Conservation (phyloP, 345 rosid species). For the Populus nigra region DNA sequence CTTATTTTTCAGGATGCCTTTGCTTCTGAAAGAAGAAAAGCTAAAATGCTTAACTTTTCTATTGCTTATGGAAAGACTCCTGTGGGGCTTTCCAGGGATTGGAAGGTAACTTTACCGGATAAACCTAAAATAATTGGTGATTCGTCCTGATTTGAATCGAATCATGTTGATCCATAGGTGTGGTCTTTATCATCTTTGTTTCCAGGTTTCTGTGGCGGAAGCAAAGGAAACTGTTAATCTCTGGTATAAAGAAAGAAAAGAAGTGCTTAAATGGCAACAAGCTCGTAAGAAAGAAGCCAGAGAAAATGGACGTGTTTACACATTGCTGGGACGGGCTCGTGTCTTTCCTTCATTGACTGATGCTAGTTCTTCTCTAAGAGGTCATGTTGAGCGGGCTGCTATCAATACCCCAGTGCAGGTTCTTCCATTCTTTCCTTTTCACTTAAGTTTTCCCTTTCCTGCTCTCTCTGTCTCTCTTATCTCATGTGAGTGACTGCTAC, state of each 20-base stretch:
- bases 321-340: constrained; percentile 81
- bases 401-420: constrained; percentile 98
- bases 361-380: constrained; percentile 42
- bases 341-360: constrained; percentile 45
- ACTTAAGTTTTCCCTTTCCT: background rate
- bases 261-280: constrained; percentile 84
- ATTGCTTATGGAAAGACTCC: constrained; percentile 98
- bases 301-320: constrained; percentile 46
- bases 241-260: constrained; percentile 89
- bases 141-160: background rate
- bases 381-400: constrained; percentile 82
- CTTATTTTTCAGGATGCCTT: constrained; percentile 58
- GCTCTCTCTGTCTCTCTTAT: background rate
- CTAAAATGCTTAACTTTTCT: constrained; percentile 97
- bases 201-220: constrained; percentile 76
- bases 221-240: constrained; percentile 79
- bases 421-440: constrained; percentile 8
- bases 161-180: background rate
- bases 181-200: constrained; percentile 10
- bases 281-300: constrained; percentile 64
- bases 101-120: constrained; percentile 61
- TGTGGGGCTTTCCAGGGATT: constrained; percentile 79
- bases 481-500: constrained; percentile 19
- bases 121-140: constrained; percentile 6
- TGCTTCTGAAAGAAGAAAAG: constrained; percentile 84